Percentiles rank a stretch among this genome's conserved stretches.
Evolutionary conservation across 345 rosid species (phyloP).

Genomic region (Cardamine occulta): DNA sequence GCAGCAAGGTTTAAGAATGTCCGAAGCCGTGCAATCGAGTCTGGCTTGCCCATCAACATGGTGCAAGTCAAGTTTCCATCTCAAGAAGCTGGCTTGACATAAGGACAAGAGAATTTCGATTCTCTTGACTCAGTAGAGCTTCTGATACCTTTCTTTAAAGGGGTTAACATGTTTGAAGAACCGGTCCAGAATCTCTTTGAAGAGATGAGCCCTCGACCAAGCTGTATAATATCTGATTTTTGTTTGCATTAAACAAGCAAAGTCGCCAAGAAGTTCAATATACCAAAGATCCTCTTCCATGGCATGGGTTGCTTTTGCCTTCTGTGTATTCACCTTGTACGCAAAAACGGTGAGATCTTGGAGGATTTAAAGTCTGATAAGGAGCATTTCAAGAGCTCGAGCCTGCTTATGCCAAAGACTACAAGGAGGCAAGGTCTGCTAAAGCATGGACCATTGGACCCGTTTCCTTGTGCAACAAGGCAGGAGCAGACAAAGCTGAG

Average conservation of each 20-base stretch:
- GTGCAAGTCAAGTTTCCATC: slow-evolving; percentile 38
- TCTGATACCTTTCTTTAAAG: slow-evolving; percentile 30
- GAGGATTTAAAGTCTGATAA: slow-evolving; percentile 14
- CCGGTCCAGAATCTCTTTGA: slow-evolving; percentile 40
- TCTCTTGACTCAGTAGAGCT: slow-evolving; percentile 28
- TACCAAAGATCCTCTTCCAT: slow-evolving; percentile 56
- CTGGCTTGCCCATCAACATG: slow-evolving; percentile 43
- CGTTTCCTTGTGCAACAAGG: slow-evolving; percentile 46
- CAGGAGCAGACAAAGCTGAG: slow-evolving; percentile 41
- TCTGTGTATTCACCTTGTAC: slow-evolving; percentile 30
- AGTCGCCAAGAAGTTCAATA: slow-evolving; percentile 43
- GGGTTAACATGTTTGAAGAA: slow-evolving; percentile 34
- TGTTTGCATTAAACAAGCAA: slow-evolving; percentile 37
- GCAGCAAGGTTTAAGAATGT: slow-evolving; percentile 32
- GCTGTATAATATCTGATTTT: slow-evolving; percentile 53
- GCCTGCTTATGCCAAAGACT: slow-evolving; percentile 36
- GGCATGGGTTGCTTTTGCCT: slow-evolving; percentile 47
- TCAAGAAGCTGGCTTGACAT: slow-evolving; percentile 41
- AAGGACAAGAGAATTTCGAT: slow-evolving; percentile 49
- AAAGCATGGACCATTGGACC: slow-evolving; percentile 58
- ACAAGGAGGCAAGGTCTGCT: slow-evolving; percentile 31
- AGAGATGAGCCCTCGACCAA: slow-evolving; percentile 48
- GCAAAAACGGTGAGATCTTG: slow-evolving; percentile 25
- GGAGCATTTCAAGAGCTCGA: slow-evolving; percentile 50
- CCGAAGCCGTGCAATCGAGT: slow-evolving; percentile 23